Percentiles rank a stretch among this genome's conserved stretches.
These are phyloP conservation scores for Aspergillus nanangensis DNA, from an alignment of 495 filamentous ascomycete genomes.

Conservation along the genomic window DNA sequence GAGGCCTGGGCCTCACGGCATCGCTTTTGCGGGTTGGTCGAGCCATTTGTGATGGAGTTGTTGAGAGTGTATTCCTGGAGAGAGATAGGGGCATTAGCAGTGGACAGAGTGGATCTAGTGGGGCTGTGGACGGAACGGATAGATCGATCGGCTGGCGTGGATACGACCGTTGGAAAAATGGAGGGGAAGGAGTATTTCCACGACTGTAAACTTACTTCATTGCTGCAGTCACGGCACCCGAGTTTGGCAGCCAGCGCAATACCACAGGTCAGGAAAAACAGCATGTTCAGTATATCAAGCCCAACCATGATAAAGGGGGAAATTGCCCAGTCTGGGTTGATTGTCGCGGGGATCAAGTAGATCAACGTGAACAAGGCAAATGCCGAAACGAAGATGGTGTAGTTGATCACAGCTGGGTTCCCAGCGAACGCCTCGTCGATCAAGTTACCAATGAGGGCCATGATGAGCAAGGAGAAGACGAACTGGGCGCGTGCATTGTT, in stretches of 20 bases:
- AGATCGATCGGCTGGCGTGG: no score
- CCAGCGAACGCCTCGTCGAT: conserved; percentile 50
- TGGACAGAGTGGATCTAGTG: conserved; percentile 11
- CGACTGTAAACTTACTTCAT: conserved; percentile 42
- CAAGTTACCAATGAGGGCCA: conserved; percentile 66
- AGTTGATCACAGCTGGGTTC: conserved; percentile 56
- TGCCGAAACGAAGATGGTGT: conserved; percentile 59
- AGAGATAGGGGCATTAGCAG: neutral
- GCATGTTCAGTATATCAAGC: conserved; percentile 54
- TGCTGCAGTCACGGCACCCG: conserved; percentile 56
- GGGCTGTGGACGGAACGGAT: no score
- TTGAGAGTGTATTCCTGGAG: conserved; percentile 46
- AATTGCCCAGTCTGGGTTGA: conserved; percentile 42
- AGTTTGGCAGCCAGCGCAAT: conserved; percentile 62
- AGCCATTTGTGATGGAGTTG: conserved; percentile 61
- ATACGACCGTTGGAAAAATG: neutral
- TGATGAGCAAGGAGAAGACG: conserved; percentile 61
- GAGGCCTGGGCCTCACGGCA: conserved; percentile 68
- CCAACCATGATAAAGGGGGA: conserved; percentile 52
- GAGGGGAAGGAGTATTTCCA: neutral
- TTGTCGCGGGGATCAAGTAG: conserved; percentile 54
- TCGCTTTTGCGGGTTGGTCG: conserved; percentile 46
- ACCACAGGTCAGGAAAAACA: conserved; percentile 63
- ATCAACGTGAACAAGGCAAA: conserved; percentile 62
- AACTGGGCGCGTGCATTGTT: conserved; percentile 40